Percentiles rank a stretch among this genome's conserved stretches.
Evolutionary conservation across 495 filamentous ascomycete genomes (phyloP).

Genomic region (Chaetomium tenue): DNA sequence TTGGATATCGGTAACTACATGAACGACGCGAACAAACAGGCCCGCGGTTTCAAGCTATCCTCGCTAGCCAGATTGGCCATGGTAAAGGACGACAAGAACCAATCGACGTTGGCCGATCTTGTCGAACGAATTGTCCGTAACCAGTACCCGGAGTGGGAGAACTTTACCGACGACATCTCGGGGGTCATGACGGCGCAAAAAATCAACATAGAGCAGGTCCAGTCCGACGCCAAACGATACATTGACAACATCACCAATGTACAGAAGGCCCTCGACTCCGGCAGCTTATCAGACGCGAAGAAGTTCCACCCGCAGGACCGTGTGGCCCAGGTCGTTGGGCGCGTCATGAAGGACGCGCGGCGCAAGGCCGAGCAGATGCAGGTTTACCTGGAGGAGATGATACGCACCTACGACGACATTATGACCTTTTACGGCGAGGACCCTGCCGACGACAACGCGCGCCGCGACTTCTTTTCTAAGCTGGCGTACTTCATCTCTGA

Average conservation of each 20-base stretch:
- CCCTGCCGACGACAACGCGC: conserved; percentile 84
- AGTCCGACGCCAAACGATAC: conserved; percentile 85
- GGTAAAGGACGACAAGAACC: conserved; percentile 99
- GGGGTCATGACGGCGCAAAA: conserved; percentile 84
- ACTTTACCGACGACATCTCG: conserved; percentile 78
- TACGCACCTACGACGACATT: conserved; percentile 86
- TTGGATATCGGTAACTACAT: conserved; percentile 99
- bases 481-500: conserved; percentile 87
- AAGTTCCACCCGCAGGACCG: conserved; percentile 98
- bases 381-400: conserved; percentile 91
- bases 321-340: conserved; percentile 84
- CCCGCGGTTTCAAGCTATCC: conserved; percentile 94
- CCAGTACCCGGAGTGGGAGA: conserved; percentile 94
- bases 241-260: conserved; percentile 93
- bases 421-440: conserved; percentile 98
- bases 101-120: conserved; percentile 90
- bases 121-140: conserved; percentile 96
- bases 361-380: conserved; percentile 96
- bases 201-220: conserved; percentile 90
- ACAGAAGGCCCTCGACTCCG: conserved; percentile 84
- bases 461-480: conserved; percentile 94
- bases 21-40: conserved; percentile 99
- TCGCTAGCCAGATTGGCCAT: conserved; percentile 92
- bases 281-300: conserved; percentile 93
- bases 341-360: conserved; percentile 93